These are phyloP conservation scores for Barnettozyma pratensis DNA, from an alignment of 805 yeast species.

Conservation along the genomic window DNA sequence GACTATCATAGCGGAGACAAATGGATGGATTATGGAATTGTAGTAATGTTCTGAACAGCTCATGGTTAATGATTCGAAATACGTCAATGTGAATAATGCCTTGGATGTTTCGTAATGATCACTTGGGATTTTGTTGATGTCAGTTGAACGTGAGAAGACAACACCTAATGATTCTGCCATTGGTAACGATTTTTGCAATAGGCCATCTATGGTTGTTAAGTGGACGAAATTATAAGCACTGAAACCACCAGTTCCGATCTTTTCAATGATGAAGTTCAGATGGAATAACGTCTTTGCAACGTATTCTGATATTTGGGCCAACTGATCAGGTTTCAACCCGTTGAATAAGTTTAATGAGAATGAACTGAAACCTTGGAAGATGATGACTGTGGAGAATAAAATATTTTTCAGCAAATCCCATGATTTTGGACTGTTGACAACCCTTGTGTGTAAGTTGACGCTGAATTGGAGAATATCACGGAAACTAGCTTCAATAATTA, in stretches of 20 bases:
- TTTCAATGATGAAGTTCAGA: constrained; percentile 41
- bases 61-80: constrained; percentile 27
- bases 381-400: constrained; percentile 43
- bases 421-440: constrained; percentile 12
- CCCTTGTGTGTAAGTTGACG: constrained; percentile 4
- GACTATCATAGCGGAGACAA: constrained; percentile 20
- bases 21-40: constrained; percentile 29
- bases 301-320: constrained; percentile 23
- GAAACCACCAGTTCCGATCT: constrained; percentile 61
- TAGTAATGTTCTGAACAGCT: constrained; percentile 30
- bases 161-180: constrained; percentile 26
- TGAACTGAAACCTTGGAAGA: constrained; percentile 45
- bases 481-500: constrained; percentile 14
- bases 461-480: constrained; percentile 13
- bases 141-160: constrained; percentile 25
- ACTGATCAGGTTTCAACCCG: constrained; percentile 11
- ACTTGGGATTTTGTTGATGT: constrained; percentile 15
- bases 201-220: constrained; percentile 40
- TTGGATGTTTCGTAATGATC: constrained; percentile 25
- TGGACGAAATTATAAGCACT: constrained; percentile 59
- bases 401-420: constrained; percentile 38
- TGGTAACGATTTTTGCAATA: constrained; percentile 25
- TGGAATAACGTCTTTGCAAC: constrained; percentile 39
- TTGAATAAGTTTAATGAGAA: constrained; percentile 29
- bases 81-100: constrained; percentile 26